Base-by-base conservation (phyloP, 1,284 basidiomycete genomes). In the Rhodotorula mucilaginosa region DNA sequence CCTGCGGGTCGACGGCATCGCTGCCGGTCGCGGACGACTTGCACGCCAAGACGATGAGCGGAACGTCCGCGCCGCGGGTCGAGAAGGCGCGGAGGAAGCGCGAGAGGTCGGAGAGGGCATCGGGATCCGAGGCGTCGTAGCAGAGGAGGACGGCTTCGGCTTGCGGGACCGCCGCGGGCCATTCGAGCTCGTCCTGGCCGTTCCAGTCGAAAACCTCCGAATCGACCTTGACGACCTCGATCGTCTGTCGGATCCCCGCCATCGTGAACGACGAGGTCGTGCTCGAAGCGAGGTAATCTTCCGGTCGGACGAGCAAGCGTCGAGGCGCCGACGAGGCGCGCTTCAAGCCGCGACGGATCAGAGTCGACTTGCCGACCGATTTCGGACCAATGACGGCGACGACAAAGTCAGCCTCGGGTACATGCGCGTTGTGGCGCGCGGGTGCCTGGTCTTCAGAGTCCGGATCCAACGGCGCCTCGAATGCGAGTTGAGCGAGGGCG, bases 211-310 rank as follows among this genome's bases (percentile, higher is more conserved):
- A 61, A 3, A 78, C 49, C 46, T 70, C 64, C 70, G 72, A 73
- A 56, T 80, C 79, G 39, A 80, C 76, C 69, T 80, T 78, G 44
- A 79, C 68, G 5, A 80, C 69, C 54, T 80, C 77, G 52, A 80
- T 70, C 39, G 72, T 74, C 19, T 74, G 62, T 3, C 58, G 47
- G 15, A 58, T 49, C 5, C 74, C 77, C 21, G 64, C 64, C 34
- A 77, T 73, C 3, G 61, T 71, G 59, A 79, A 74, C 19, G 69
- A 62, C 1, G 78, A 74, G 10, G 71, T 72, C n/a, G 65, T 70
- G 5, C 74, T 76, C 7, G 74, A 73, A 23, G 78, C 77, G 61
- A 74, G 72, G 52, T 76, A 77, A 1, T 73, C 78, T 5, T 66
- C 51, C 15, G 63, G 74, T 31, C 76, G 74, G 34, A 70, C 69